A percentile compares a stretch with the other conserved stretches of the same genome.
Evolutionary conservation across 495 filamentous ascomycete genomes (phyloP).

Genomic region (Tuber brumale): DNA sequence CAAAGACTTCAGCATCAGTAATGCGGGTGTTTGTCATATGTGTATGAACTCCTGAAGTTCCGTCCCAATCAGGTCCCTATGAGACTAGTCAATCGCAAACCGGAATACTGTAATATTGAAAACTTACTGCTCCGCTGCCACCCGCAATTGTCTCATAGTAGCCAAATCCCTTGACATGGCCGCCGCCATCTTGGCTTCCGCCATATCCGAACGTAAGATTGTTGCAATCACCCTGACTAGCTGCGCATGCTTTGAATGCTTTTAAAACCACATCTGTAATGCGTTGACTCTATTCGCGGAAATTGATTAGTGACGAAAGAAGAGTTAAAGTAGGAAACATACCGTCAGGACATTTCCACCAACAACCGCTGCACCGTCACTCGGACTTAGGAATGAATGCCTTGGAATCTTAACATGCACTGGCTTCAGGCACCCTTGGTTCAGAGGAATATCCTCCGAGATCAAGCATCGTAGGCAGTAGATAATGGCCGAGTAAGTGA

Average conservation of each 20-base stretch:
- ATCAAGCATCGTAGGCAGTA: slow-evolving; percentile 93
- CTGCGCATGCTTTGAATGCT: slow-evolving; percentile 84
- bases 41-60: slow-evolving; percentile 81
- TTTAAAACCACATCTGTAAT: slow-evolving; percentile 91
- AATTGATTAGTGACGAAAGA: neutral
- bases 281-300: slow-evolving; percentile 55
- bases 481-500: slow-evolving; percentile 93
- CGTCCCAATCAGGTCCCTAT: slow-evolving; percentile 71
- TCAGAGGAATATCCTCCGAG: slow-evolving; percentile 86
- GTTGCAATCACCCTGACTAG: slow-evolving; percentile 87
- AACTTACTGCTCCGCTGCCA: slow-evolving; percentile 63
- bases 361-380: slow-evolving; percentile 82
- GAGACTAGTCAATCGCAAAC: neutral
- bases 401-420: slow-evolving; percentile 80
- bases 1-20: slow-evolving; percentile 93
- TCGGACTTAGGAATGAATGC: slow-evolving; percentile 76
- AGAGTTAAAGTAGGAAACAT: slow-evolving; percentile 29
- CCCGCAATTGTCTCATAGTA: slow-evolving; percentile 98
- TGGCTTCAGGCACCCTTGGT: slow-evolving; percentile 89
- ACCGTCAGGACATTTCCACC: slow-evolving; percentile 90
- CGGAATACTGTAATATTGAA: neutral
- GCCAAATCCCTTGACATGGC: slow-evolving; percentile 69
- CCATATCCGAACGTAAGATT: slow-evolving; percentile 83
- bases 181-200: slow-evolving; percentile 60
- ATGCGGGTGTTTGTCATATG: slow-evolving; percentile 99